Evolutionary conservation across 106 monocot genomes (phyloP), one percentile per base, ranked within the genome.

Genomic region (Acanthochlamys bracteata): DNA sequence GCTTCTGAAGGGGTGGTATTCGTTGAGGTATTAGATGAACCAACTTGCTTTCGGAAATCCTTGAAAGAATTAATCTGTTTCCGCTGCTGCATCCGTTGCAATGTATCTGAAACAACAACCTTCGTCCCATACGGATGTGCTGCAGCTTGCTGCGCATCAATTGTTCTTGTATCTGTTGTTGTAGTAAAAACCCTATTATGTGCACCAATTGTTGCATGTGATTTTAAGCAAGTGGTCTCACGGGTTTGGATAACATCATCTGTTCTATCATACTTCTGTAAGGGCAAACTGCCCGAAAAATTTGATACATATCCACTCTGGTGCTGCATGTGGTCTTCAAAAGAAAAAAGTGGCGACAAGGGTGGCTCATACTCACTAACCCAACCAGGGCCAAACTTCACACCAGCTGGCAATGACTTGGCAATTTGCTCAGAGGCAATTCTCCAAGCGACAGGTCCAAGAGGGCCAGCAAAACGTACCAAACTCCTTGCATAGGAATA

Each of bases 361-460:
- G 66, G 82, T 11, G 93, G 81, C 70, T 95, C 94, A 56, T 77
- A 90, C 54, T 90, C 86, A 15, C 79, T 86, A 52, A 95, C 86
- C 94, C 94, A 95, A 39, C 94, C 94, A 27, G 78, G 82, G 10
- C 94, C 94, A 71, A 86, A 95, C 59, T 86, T 79, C 20, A 90
- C 51, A n/a, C 86, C 89, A 60, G 79, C 24, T 55, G 94, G 94
- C 33, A 95, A 66, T 14, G 71, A 67, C 66, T 70, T 76, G 64
- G 77, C 68, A 41, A 90, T 86, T 55, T 68, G 79, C 43, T 77
- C 67, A 20, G 94, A 90, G n/a, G 79, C 86, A 41, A 95, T 79
- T 86, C 68, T 72, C 94, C 94, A 95, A 27, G 62, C 90, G 62
- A 67, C 65, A 20, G 94, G 77, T 16, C 94, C 94, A 42, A 95